These are phyloP conservation scores for Iris pallida DNA, from an alignment of 116 monocot species.

Conservation along the genomic window DNA sequence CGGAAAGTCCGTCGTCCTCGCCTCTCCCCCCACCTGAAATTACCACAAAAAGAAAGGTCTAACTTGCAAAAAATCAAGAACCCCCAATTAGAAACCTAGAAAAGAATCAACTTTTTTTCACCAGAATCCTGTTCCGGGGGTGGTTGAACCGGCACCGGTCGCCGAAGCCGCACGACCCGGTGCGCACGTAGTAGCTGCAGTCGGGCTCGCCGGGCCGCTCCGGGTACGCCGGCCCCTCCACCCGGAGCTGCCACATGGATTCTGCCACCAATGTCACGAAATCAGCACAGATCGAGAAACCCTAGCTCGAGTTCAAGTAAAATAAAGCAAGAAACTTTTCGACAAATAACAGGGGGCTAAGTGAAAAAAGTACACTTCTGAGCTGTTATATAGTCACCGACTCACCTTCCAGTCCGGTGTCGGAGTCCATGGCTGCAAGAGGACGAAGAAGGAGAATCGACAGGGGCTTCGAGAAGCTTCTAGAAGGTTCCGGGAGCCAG, in stretches of 20 bases:
- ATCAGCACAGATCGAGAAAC: slow-evolving; percentile 9
- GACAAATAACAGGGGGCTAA: background rate
- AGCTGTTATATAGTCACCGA: background rate
- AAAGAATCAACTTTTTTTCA: slow-evolving; percentile 8
- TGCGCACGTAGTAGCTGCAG: slow-evolving; percentile 76
- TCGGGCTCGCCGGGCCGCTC: slow-evolving; percentile 81
- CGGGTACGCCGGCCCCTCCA: slow-evolving; percentile 45
- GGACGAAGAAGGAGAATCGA: background rate
- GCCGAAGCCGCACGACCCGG: slow-evolving; percentile 84
- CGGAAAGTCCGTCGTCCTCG: slow-evolving; percentile 45
- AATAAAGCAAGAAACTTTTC: background rate
- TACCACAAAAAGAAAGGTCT: background rate
- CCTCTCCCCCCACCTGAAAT: slow-evolving; percentile 35
- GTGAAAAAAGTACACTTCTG: background rate
- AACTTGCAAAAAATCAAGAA: background rate
- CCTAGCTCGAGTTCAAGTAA: background rate
- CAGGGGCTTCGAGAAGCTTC: background rate
- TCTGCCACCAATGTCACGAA: slow-evolving; percentile 33
- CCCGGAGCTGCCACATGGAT: slow-evolving; percentile 62
- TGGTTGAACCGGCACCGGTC: slow-evolving; percentile 89
- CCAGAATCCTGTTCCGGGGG: slow-evolving; percentile 39
- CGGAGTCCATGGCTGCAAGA: slow-evolving; percentile 26
- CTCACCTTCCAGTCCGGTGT: slow-evolving; percentile 75
- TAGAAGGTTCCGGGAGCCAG: background rate
- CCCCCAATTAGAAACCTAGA: background rate